Base-by-base conservation (phyloP, 1,284 basidiomycete genomes). In the Vanrija pseudolonga region DNA sequence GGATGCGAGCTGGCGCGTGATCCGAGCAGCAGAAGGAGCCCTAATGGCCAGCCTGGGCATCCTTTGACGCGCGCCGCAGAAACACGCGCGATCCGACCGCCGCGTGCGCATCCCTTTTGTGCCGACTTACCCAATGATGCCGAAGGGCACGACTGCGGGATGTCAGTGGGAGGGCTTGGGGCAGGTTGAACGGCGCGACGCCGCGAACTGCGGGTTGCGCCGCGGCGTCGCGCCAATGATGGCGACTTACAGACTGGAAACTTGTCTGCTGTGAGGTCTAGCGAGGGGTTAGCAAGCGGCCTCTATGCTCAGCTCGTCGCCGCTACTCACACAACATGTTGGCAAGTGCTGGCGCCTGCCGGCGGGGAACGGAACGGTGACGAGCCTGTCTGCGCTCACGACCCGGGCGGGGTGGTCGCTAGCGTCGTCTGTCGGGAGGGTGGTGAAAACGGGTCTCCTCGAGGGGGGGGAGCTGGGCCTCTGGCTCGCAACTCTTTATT, bases 241-340 rank as follows among this genome's bases (percentile, higher is more conserved):
- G n/a, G n/a, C 26, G 26, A 82, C 86, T 78, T 65, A 88, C 86
- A 89, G 66, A 89, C 79, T 64, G 85, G 84, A 76, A 88, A 88
- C 72, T 83, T 81, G 80, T 88, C 87, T 59, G 86, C 84, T 46
- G 87, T 89, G 59, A 89, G 80, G 78, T 89, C 60, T 61, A n/a
- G n/a, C n/a, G n/a, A n/a, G 51, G 2, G 38, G 86, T 8, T n/a
- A n/a, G 20, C 42, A 9, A 32, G 32, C 32, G 12, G 32, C 32
- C 4, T 12, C 12, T 12, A 3, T 32, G 6, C n/a, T 38, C 17
- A 18, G 38, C 39, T 3, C 4, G 11, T 3, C 14, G 32, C 9
- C 4, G 19, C n/a, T n/a, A 18, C 39, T n/a, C 39, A 40, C 39
- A 40, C 39, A 40, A 20, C 39, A 40, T 40, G 39, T n/a, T 40